phyloP scores from a whole-genome alignment of 345 rosid genomes.

The Hibiscus syriacus region DNA sequence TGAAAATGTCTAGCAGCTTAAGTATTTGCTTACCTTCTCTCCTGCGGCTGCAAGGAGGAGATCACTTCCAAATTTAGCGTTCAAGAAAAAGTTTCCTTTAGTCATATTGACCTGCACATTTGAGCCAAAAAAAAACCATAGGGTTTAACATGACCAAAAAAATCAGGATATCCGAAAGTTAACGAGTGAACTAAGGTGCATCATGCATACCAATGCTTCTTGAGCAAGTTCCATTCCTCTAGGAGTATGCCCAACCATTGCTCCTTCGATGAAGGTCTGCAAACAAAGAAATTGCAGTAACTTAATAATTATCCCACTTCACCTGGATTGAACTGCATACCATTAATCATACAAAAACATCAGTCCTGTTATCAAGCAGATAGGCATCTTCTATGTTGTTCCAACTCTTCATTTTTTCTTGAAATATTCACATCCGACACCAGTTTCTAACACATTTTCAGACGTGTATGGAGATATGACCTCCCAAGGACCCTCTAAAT shows the following conservation, averaged over 20 bases:
- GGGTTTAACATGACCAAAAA: not conserved
- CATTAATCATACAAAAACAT: not conserved
- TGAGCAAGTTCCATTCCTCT: constrained; percentile 92
- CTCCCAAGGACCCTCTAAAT: not conserved
- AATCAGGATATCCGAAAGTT: not conserved
- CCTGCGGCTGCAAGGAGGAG: constrained; percentile 79
- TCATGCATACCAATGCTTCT: constrained; percentile 56
- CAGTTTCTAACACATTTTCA: not conserved
- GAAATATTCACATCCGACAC: not conserved
- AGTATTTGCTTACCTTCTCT: constrained; percentile 54
- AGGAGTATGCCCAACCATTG: constrained; percentile 74
- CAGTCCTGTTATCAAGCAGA: not conserved
- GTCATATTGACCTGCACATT: constrained; percentile 56
- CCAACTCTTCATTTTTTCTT: not conserved
- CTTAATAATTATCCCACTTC: not conserved
- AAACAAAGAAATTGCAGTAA: constrained; percentile 15
- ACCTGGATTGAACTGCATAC: constrained; percentile 3
- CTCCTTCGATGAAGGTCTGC: constrained; percentile 81
- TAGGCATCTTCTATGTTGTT: not conserved
- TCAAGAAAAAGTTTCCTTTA: constrained; percentile 48
- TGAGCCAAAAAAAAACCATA: constrained; percentile 9
- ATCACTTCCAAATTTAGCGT: constrained; percentile 50
- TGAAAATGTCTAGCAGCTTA: not conserved
- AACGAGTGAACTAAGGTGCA: not conserved
- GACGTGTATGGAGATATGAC: not conserved